These are phyloP conservation scores for Monosporascus sp. DNA, from an alignment of 2,329 filamentous ascomycete species.

Conservation along the genomic window DNA sequence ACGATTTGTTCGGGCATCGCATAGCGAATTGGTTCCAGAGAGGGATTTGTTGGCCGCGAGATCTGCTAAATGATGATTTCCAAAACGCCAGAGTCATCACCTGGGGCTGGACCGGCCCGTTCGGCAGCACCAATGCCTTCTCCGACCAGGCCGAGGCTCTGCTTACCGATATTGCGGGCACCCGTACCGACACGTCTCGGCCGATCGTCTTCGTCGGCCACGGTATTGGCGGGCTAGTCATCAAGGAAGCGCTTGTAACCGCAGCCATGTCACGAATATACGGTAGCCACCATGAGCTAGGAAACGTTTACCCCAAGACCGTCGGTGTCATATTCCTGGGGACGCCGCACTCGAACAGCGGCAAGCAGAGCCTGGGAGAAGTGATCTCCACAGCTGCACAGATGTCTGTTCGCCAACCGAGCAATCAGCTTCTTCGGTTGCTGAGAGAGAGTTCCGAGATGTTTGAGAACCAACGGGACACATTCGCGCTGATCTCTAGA, in stretches of 20 bases:
- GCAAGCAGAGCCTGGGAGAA: constrained; percentile 23
- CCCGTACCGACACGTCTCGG: constrained; percentile 19
- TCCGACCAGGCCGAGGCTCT: constrained; percentile 23
- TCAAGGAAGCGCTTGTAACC: constrained; percentile 26
- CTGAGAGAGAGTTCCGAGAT: constrained; percentile 20
- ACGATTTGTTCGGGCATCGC: constrained; percentile 24
- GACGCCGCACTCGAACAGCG: constrained; percentile 22
- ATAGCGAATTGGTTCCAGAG: constrained; percentile 20
- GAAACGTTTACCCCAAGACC: constrained; percentile 26
- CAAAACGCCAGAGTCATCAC: constrained; percentile 21
- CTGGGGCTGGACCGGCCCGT: constrained; percentile 22
- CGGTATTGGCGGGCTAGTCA: constrained; percentile 24
- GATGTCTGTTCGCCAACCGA: constrained; percentile 20
- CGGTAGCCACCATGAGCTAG: constrained; percentile 24
- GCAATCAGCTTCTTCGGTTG: constrained; percentile 16
- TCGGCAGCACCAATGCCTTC: constrained; percentile 19
- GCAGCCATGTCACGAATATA: constrained; percentile 26
- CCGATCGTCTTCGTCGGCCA: constrained; percentile 27
- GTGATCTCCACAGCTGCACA: constrained; percentile 22
- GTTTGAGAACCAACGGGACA: constrained; percentile 24
- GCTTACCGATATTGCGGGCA: constrained; percentile 20
- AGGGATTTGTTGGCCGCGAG: constrained; percentile 25
- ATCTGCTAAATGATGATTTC: constrained; percentile 23
- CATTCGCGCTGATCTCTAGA: constrained; percentile 24
- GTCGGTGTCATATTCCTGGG: constrained; percentile 26